phyloP scores from a whole-genome alignment of 768 basidiomycete species.

The Trametes elegans region DNA sequence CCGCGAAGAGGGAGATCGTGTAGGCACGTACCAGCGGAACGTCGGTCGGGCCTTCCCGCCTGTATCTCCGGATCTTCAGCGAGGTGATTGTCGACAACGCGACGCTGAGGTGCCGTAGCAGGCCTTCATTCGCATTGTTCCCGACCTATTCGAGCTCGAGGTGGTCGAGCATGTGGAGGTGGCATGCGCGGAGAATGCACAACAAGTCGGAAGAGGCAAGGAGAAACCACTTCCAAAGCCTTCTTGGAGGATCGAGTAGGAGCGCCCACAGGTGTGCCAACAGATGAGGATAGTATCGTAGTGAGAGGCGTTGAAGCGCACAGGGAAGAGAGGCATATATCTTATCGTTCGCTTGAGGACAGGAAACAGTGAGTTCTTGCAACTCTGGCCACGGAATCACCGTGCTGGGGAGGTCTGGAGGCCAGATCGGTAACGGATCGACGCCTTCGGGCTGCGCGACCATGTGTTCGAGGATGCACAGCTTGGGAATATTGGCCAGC shows the following conservation, averaged over 20 bases:
- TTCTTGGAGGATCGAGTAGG: not conserved
- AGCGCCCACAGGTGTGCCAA: not conserved
- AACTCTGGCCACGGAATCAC: not conserved
- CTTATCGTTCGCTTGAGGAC: not conserved
- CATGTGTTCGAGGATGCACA: not conserved
- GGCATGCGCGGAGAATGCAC: not conserved
- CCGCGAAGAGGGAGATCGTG: too few species aligned
- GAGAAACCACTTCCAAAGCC: not conserved
- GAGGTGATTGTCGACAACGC: not conserved
- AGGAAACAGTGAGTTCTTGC: not conserved
- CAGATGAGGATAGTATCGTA: not conserved
- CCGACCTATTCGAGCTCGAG: not conserved
- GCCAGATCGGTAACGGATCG: not conserved
- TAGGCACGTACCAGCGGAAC: too few species aligned
- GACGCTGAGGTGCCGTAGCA: not conserved
- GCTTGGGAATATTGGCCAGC: not conserved
- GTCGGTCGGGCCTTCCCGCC: too few species aligned
- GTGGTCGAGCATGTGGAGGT: not conserved
- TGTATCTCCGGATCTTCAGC: not conserved
- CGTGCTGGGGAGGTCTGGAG: not conserved
- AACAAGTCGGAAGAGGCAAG: not conserved
- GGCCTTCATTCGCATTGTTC: not conserved
- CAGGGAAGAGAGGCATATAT: not conserved
- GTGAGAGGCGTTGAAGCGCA: not conserved
- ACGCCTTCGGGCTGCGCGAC: not conserved